Evolutionary conservation across 495 filamentous ascomycete species (phyloP).

Genomic region (Penicillium angulare): DNA sequence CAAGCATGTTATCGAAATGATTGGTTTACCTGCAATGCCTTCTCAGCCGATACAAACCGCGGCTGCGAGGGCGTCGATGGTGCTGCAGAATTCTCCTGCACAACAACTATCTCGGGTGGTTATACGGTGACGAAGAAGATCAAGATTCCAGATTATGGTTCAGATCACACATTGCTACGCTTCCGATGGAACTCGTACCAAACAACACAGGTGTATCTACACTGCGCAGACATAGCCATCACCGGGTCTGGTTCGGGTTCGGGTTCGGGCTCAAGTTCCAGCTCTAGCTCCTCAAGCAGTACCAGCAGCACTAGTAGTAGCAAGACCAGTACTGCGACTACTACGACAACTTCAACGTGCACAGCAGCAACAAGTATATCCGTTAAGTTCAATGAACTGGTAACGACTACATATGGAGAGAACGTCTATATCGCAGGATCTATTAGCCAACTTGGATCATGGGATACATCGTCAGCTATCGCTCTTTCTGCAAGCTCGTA

Average conservation of each 20-base stretch:
- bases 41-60: constrained; percentile 31
- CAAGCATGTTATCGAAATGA: constrained; percentile 53
- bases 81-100: constrained; percentile 43
- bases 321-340: background rate
- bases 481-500: constrained; percentile 53
- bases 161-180: constrained; percentile 50
- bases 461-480: constrained; percentile 48
- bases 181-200: constrained; percentile 59
- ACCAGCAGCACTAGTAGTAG: background rate
- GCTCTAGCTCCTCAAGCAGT: background rate
- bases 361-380: constrained; percentile 31
- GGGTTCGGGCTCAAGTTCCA: background rate
- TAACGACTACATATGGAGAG: constrained; percentile 51
- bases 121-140: constrained; percentile 57
- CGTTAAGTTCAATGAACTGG: constrained; percentile 55
- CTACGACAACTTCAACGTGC: constrained; percentile 3
- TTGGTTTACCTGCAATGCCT: constrained; percentile 56
- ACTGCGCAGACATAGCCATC: constrained; percentile 55
- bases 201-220: constrained; percentile 55
- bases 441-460: constrained; percentile 51
- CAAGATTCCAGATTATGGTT: constrained; percentile 44
- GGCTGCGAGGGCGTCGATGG: constrained; percentile 53
- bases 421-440: constrained; percentile 56
- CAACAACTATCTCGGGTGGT: constrained; percentile 51
- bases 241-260: constrained; percentile 2